Evolutionary conservation across 2,329 filamentous ascomycete genomes (phyloP).

Genomic region (Colletotrichum sp.): DNA sequence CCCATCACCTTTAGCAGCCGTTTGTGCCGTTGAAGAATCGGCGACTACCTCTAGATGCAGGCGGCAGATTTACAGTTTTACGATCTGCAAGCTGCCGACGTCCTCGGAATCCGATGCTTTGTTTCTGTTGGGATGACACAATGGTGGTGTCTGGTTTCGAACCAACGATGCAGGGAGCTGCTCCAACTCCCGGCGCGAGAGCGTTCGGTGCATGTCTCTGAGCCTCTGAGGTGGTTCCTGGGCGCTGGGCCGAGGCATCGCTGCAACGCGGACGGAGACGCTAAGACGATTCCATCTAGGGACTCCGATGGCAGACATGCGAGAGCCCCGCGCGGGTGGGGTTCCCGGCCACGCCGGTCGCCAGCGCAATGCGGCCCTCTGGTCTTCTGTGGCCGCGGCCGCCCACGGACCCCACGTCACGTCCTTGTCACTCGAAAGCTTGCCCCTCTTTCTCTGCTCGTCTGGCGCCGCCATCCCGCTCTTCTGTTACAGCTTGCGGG

Average conservation of each 20-base stretch:
- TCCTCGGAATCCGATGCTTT: neutral
- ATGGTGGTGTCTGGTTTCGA: neutral
- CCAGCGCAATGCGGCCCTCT: neutral
- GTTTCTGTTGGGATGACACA: neutral
- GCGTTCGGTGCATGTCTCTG: neutral
- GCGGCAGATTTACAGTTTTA: neutral
- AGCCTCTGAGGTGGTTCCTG: neutral
- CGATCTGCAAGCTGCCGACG: neutral
- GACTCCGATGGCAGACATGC: constrained; percentile 2
- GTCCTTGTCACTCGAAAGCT: neutral
- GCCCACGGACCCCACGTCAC: neutral
- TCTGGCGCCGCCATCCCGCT: neutral
- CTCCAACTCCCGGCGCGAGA: neutral
- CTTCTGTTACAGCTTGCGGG: neutral
- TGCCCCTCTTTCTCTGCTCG: neutral
- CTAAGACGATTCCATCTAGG: constrained; percentile 14
- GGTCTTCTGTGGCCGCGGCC: neutral
- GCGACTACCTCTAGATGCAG: neutral
- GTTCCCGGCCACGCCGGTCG: neutral
- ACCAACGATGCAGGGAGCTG: neutral
- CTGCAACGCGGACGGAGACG: neutral
- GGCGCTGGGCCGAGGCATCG: constrained; percentile 13
- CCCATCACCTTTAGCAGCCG: neutral
- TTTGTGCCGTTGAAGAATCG: neutral
- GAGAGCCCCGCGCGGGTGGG: constrained; percentile 13